These are phyloP conservation scores for Exserohilum rostratum DNA, from an alignment of 2,329 filamentous ascomycete genomes.

Conservation along the genomic window DNA sequence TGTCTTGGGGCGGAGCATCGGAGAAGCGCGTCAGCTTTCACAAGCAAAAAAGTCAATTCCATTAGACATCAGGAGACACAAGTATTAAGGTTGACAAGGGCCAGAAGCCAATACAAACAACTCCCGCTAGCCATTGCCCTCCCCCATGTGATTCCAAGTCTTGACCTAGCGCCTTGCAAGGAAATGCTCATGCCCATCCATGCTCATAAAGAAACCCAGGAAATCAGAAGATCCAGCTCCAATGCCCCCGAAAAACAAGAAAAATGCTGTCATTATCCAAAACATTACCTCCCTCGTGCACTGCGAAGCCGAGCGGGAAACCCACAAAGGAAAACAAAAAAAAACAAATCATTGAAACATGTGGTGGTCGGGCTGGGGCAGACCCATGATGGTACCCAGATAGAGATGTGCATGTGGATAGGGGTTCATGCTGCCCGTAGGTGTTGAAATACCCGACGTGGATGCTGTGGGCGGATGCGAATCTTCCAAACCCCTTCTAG, in stretches of 20 bases:
- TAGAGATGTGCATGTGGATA: slow-evolving; percentile 19
- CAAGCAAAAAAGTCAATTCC: slow-evolving; percentile 2
- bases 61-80: slow-evolving; percentile 3
- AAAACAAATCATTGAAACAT: slow-evolving; percentile 17
- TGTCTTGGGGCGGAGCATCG: neutral
- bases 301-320: slow-evolving; percentile 3
- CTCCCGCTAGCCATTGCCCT: slow-evolving; percentile 3
- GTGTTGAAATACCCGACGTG: slow-evolving; percentile 29
- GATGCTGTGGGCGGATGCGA: slow-evolving; percentile 19
- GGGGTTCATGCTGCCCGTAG: slow-evolving; percentile 18
- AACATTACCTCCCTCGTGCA: slow-evolving; percentile 4
- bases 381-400: slow-evolving; percentile 13
- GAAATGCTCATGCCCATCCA: slow-evolving; percentile 13
- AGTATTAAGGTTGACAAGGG: slow-evolving; percentile 1
- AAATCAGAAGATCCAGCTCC: slow-evolving; percentile 8
- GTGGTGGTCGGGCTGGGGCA: slow-evolving; percentile 11
- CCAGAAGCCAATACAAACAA: slow-evolving; percentile 2
- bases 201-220: slow-evolving; percentile 1
- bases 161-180: slow-evolving; percentile 18
- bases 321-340: slow-evolving; percentile 6
- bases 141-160: slow-evolving; percentile 6
- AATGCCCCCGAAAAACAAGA: neutral
- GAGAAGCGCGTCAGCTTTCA: neutral
- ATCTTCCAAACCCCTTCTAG: slow-evolving; percentile 13
- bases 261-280: slow-evolving; percentile 20